Percentiles rank a stretch among this genome's conserved stretches.
phyloP scores from a whole-genome alignment of 371 early-diverging fungal species.

The Gilbertella persicaria region DNA sequence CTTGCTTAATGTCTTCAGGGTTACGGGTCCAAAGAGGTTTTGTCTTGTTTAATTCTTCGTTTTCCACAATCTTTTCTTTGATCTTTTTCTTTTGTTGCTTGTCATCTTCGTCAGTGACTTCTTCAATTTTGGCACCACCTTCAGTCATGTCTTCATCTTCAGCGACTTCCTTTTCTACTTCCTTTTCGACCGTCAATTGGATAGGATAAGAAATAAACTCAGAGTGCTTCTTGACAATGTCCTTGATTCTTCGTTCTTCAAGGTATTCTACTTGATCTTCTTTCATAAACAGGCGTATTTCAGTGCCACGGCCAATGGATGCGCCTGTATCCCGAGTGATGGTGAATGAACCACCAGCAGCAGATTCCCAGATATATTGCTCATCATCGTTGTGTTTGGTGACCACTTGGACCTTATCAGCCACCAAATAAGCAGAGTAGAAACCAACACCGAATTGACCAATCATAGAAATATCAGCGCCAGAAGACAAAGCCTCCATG shows the following conservation, averaged over 20 bases:
- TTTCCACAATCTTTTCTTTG: constrained; percentile 56
- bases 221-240: constrained; percentile 79
- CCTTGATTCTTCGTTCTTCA: constrained; percentile 53
- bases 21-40: constrained; percentile 87
- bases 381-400: constrained; percentile 74
- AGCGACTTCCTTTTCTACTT: constrained; percentile 83
- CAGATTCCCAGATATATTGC: constrained; percentile 80
- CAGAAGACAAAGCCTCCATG: constrained; percentile 53
- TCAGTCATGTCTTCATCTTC: constrained; percentile 73
- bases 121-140: constrained; percentile 63
- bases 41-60: constrained; percentile 64
- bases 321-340: constrained; percentile 73
- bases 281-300: constrained; percentile 78
- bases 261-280: constrained; percentile 69
- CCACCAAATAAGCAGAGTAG: constrained; percentile 83
- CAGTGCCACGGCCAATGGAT: constrained; percentile 70
- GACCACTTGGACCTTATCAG: constrained; percentile 83
- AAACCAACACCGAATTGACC: constrained; percentile 96
- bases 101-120: constrained; percentile 67
- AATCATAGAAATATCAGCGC: constrained; percentile 69
- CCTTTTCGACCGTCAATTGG: constrained; percentile 48
- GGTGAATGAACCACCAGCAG: constrained; percentile 67
- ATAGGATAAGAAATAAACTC: constrained; percentile 74
- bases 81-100: constrained; percentile 69
- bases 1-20: constrained; percentile 67